These are phyloP conservation scores for Xylariaceae sp. DNA, from an alignment of 2,329 filamentous ascomycete genomes.

Conservation along the genomic window DNA sequence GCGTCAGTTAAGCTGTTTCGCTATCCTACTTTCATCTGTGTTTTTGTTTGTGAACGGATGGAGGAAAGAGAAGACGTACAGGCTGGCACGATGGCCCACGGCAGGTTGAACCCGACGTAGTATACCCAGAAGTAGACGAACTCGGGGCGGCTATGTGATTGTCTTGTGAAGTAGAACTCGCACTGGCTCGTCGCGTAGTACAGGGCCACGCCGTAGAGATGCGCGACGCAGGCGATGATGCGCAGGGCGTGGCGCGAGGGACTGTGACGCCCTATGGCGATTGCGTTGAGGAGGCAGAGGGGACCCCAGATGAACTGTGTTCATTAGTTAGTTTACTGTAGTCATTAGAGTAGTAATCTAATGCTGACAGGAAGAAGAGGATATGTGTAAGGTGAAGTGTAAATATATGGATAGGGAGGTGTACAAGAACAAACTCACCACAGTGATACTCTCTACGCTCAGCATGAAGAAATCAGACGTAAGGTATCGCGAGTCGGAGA, in stretches of 20 bases:
- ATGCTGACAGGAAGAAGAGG: neutral
- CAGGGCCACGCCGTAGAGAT: conserved; percentile 67
- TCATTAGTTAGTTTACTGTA: neutral
- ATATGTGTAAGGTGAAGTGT: neutral
- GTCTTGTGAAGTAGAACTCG: conserved; percentile 53
- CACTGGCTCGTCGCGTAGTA: conserved; percentile 66
- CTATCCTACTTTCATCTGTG: neutral
- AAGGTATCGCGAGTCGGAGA: conserved; percentile 87
- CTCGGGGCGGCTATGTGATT: conserved; percentile 64
- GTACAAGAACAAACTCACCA: conserved; percentile 54
- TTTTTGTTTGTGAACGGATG: too few species aligned
- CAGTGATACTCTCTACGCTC: conserved; percentile 85
- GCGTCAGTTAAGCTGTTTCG: neutral
- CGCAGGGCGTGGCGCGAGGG: conserved; percentile 59
- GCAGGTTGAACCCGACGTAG: conserved; percentile 65
- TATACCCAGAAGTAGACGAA: conserved; percentile 69
- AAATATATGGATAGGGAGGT: neutral
- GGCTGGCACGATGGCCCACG: conserved; percentile 64
- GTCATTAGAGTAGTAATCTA: neutral
- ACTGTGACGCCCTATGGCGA: conserved; percentile 52
- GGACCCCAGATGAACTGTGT: conserved; percentile 64
- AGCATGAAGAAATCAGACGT: conserved; percentile 83
- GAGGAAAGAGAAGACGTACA: conserved; percentile 49
- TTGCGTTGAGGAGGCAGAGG: conserved; percentile 58
- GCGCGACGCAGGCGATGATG: conserved; percentile 57